Evolutionary conservation across 1,139 yeast species (phyloP).

Genomic region (Geotrichum europaeum): DNA sequence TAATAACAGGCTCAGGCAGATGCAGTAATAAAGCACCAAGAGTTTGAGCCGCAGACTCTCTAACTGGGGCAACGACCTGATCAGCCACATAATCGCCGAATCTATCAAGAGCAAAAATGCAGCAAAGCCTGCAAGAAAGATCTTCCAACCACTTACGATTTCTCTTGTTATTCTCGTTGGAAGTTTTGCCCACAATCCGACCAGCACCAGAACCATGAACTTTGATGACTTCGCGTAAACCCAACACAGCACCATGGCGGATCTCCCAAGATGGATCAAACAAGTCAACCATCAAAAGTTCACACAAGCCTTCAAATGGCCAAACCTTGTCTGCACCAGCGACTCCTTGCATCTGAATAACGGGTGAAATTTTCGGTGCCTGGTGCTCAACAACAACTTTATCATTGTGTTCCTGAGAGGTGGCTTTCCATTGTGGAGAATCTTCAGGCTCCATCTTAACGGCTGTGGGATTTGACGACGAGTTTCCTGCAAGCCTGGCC

Average conservation of each 20-base stretch:
- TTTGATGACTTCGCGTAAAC: constrained; percentile 78
- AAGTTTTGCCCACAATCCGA: constrained; percentile 58
- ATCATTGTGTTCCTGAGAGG: constrained; percentile 66
- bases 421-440: constrained; percentile 47
- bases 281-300: constrained; percentile 68
- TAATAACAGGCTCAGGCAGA: constrained; percentile 49
- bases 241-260: constrained; percentile 94
- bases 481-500: constrained; percentile 43
- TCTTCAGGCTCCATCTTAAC: constrained; percentile 19
- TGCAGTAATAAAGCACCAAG: constrained; percentile 81
- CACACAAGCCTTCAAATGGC: constrained; percentile 98
- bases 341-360: constrained; percentile 67
- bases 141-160: constrained; percentile 78
- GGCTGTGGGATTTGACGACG: constrained; percentile 17
- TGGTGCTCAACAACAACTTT: constrained; percentile 80
- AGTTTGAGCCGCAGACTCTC: constrained; percentile 95
- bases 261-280: constrained; percentile 90
- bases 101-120: constrained; percentile 85
- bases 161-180: constrained; percentile 55
- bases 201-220: constrained; percentile 88
- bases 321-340: constrained; percentile 70
- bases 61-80: constrained; percentile 95
- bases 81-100: constrained; percentile 98
- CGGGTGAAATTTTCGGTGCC: constrained; percentile 60
- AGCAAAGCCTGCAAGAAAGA: constrained; percentile 75